Conservation (phyloP, 2,329 filamentous ascomycete genomes). For the Atkinsonella texensis region DNA sequence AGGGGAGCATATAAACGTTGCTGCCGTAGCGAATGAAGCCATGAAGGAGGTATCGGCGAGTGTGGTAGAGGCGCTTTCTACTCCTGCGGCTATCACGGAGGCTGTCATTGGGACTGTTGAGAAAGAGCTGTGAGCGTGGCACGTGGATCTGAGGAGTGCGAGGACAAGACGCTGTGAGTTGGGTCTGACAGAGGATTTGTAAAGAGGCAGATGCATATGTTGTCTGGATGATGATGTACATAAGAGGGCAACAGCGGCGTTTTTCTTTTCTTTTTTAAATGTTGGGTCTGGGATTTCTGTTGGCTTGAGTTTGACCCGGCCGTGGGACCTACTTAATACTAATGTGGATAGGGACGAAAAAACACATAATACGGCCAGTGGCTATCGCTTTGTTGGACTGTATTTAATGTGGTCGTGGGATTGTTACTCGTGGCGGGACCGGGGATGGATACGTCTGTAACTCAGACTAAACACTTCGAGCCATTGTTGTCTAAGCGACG, state of each 20-base stretch:
- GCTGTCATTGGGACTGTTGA: slow-evolving; percentile 14
- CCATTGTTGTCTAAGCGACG: no score
- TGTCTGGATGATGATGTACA: not conserved
- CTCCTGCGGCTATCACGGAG: slow-evolving; percentile 11
- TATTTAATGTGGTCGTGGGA: not conserved
- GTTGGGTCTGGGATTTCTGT: not conserved
- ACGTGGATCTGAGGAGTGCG: not conserved
- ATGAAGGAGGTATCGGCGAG: slow-evolving; percentile 21
- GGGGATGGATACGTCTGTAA: no score
- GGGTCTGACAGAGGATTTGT: not conserved
- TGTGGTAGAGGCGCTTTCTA: slow-evolving; percentile 14
- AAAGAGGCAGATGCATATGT: not conserved
- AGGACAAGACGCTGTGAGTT: not conserved
- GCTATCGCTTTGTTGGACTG: not conserved
- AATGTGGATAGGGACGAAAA: not conserved
- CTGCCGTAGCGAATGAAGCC: slow-evolving; percentile 19
- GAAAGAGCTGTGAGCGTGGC: slow-evolving; percentile 21
- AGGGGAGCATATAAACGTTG: slow-evolving; percentile 56
- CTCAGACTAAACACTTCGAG: no score
- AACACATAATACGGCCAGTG: not conserved
- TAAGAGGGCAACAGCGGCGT: not conserved
- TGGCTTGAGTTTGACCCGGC: not conserved
- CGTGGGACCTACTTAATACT: not conserved
- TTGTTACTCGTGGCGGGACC: not conserved
- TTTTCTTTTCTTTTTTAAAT: not conserved